These are phyloP conservation scores for Helotiales sp. DNA, from an alignment of 2,329 filamentous ascomycete species.

Conservation along the genomic window DNA sequence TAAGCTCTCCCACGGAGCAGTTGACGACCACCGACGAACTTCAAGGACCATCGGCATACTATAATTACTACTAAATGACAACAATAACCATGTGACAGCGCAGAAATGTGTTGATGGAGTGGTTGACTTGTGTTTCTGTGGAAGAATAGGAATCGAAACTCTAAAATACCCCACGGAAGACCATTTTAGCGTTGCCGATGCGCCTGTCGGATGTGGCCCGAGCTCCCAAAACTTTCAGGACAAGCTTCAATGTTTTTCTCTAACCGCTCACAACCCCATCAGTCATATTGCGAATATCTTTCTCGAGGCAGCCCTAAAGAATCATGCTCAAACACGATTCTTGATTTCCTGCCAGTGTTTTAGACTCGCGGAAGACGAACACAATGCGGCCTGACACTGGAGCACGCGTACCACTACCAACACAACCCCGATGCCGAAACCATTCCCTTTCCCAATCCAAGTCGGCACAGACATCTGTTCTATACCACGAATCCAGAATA, in stretches of 20 bases:
- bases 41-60: too few relatives aligned
- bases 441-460: constrained; percentile 65
- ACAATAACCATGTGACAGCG: too few relatives aligned
- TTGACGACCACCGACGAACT: too few relatives aligned
- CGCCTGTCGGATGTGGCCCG: constrained; percentile 4
- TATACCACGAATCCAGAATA: constrained; percentile 57
- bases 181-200: constrained; percentile 1
- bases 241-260: neutral
- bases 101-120: neutral
- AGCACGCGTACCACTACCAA: neutral
- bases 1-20: too few relatives aligned
- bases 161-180: neutral
- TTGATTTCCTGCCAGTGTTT: neutral
- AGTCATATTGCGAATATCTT: neutral
- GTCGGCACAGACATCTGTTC: constrained; percentile 81
- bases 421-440: constrained; percentile 25
- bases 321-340: too few relatives aligned
- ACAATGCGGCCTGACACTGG: neutral
- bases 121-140: neutral
- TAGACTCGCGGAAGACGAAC: neutral
- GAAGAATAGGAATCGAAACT: neutral
- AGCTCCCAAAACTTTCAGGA: constrained; percentile 9
- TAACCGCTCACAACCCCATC: neutral
- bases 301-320: too few relatives aligned
- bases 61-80: too few relatives aligned